Evolutionary conservation across 1,139 yeast species (phyloP).

Genomic region (Diutina mesorugosa): DNA sequence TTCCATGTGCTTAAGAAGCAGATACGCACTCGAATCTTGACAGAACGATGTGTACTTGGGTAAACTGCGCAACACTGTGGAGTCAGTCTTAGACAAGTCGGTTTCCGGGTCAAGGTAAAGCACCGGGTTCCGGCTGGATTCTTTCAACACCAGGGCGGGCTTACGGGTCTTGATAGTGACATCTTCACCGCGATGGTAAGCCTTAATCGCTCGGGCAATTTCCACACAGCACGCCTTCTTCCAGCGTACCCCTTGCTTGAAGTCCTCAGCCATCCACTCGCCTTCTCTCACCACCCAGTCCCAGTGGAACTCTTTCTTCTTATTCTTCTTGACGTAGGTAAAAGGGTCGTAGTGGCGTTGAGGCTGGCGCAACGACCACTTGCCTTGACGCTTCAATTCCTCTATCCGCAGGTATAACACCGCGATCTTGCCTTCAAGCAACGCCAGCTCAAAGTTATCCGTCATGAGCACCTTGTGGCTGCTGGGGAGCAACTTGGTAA

Average conservation of each 20-base stretch:
- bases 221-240: slow-evolving; percentile 59
- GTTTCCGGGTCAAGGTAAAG: slow-evolving; percentile 25
- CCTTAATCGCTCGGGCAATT: slow-evolving; percentile 60
- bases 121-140: not conserved
- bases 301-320: slow-evolving; percentile 43
- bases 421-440: slow-evolving; percentile 87
- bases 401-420: slow-evolving; percentile 90
- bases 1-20: slow-evolving; percentile 12
- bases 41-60: slow-evolving; percentile 44
- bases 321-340: slow-evolving; percentile 17
- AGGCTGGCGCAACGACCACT: slow-evolving; percentile 91
- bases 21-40: slow-evolving; percentile 10
- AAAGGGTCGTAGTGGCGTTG: slow-evolving; percentile 59
- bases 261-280: slow-evolving; percentile 76
- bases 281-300: slow-evolving; percentile 66
- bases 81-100: slow-evolving; percentile 43
- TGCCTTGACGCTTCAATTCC: slow-evolving; percentile 73
- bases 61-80: slow-evolving; percentile 38
- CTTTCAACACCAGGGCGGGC: slow-evolving; percentile 1
- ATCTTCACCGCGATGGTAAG: slow-evolving; percentile 69
- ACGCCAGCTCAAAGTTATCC: slow-evolving; percentile 71
- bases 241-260: slow-evolving; percentile 55
- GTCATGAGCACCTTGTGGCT: slow-evolving; percentile 81
- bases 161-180: slow-evolving; percentile 41
- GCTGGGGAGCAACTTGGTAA: slow-evolving; percentile 68